Base-by-base conservation (phyloP, 2,329 filamentous ascomycete genomes). In the Eutypella sp. region DNA sequence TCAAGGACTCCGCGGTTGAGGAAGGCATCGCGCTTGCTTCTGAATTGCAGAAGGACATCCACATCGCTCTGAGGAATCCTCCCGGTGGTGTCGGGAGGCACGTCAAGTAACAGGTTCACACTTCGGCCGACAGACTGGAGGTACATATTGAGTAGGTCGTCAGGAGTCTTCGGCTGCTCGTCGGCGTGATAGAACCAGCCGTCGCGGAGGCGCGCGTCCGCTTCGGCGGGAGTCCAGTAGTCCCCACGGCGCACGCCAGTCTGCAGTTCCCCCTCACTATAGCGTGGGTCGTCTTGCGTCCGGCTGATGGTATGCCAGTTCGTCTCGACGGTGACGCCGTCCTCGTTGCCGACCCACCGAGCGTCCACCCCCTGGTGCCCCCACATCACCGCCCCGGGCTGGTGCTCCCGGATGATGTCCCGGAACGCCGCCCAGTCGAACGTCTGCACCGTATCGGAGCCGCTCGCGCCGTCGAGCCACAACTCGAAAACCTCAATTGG, bases 391-490 rank as follows among this genome's bases (percentile, higher is more conserved):
- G 59, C 59, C 4, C 27, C 37, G 3, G 57, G 58, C 47, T 62
- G 59, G 40, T 60, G 43, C 41, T 45, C 20, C 23, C 53, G 60
- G 27, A 63, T 63, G 41, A 61, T 58, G 39, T 60, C 51, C n/a
- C 60, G 60, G 45, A 62, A 63, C 11, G 40, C 19, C 1, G 59
- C 49, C 56, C 56, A 63, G 53, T 61, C 51, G 45, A 63, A 63
- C 1, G 59, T 63, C 42, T 63, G 60, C 7, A 56, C 55, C 7
- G 59, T 63, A 38, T 51, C 44, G 2, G 58, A 61, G 13, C 60
- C 59, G 41, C 59, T 62, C 7, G 58, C 58, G n/a, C 60, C 60
- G 36, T 63, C 60, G n/a, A 63, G 57, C 60, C 59, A 63, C 22
- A 62, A 13, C 42, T 63, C 59, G n/a, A 59, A 63, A 9, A 62